Evolutionary conservation across 805 yeast genomes (phyloP).

Genomic region (Suhomyces kilbournensis): DNA sequence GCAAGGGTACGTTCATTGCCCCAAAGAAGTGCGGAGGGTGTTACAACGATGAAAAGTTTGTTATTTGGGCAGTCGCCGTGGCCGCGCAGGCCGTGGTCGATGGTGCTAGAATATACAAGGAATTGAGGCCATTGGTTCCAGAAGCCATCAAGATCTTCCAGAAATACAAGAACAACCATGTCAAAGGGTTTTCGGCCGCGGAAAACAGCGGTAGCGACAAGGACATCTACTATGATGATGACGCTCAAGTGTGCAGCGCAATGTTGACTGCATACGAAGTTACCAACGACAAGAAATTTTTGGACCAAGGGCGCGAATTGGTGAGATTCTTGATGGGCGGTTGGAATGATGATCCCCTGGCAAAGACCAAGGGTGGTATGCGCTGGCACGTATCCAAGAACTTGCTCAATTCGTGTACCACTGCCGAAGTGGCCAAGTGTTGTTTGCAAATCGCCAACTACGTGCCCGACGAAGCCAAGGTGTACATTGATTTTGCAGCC

Average conservation of each 20-base stretch:
- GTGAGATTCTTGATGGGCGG: constrained; percentile 65
- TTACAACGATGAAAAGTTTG: constrained; percentile 50
- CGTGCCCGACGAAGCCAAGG: constrained; percentile 45
- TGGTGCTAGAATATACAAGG: constrained; percentile 53
- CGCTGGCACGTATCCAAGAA: constrained; percentile 62
- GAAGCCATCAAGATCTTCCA: constrained; percentile 50
- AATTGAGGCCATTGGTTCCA: constrained; percentile 50
- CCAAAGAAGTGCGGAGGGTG: constrained; percentile 40
- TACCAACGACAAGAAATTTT: constrained; percentile 50
- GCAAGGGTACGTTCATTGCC: constrained; percentile 37
- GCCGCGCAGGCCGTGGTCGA: constrained; percentile 67
- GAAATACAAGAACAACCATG: constrained; percentile 48
- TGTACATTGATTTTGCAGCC: constrained; percentile 57
- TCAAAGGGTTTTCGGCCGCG: constrained; percentile 63
- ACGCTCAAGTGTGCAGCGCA: constrained; percentile 70
- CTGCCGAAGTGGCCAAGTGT: constrained; percentile 64
- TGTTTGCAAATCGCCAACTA: constrained; percentile 55
- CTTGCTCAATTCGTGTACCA: constrained; percentile 63
- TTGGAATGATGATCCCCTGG: constrained; percentile 45
- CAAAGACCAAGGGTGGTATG: constrained; percentile 55
- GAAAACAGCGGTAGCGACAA: constrained; percentile 55
- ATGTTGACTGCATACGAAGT: constrained; percentile 66
- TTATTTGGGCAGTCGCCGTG: constrained; percentile 68
- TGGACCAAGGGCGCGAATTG: constrained; percentile 56
- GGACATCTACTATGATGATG: constrained; percentile 72